These are phyloP conservation scores for Linaria vulgaris DNA, from an alignment of 257 asterid genomes.

Conservation along the genomic window DNA sequence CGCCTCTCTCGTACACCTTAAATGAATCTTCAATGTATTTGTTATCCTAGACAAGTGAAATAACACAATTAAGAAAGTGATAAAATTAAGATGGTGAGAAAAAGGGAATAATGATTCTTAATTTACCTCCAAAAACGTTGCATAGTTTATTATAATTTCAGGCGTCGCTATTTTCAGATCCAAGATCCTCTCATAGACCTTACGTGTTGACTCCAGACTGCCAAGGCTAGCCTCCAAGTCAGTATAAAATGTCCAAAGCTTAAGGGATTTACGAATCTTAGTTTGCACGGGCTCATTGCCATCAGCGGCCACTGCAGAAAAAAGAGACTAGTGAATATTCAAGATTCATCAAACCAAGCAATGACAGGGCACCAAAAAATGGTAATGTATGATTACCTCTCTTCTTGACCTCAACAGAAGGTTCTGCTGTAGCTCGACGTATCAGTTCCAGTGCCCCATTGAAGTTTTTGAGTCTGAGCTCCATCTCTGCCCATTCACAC, in stretches of 20 bases:
- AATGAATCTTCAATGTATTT: slow-evolving; percentile 94
- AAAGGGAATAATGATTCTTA: neutral
- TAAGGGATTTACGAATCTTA: slow-evolving; percentile 81
- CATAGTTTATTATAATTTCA: slow-evolving; percentile 85
- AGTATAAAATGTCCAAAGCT: slow-evolving; percentile 90
- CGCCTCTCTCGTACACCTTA: slow-evolving; percentile 95
- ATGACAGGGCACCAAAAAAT: neutral
- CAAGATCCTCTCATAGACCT: slow-evolving; percentile 82
- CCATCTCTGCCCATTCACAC: slow-evolving; percentile 99
- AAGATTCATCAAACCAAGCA: slow-evolving; percentile 17
- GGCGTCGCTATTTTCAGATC: slow-evolving; percentile 96
- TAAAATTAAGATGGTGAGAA: slow-evolving; percentile 13
- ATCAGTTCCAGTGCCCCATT: slow-evolving; percentile 84
- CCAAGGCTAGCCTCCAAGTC: slow-evolving; percentile 98
- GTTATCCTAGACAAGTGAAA: slow-evolving; percentile 61
- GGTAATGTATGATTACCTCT: slow-evolving; percentile 58
- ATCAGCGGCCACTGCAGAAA: slow-evolving; percentile 81
- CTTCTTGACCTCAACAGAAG: slow-evolving; percentile 90
- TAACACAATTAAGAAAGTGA: slow-evolving; percentile 7
- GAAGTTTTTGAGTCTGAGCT: slow-evolving; percentile 83
- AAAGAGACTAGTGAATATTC: slow-evolving; percentile 20
- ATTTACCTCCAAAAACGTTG: slow-evolving; percentile 86
- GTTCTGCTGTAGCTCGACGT: slow-evolving; percentile 98
- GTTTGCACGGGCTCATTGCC: slow-evolving; percentile 94
- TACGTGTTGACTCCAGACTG: slow-evolving; percentile 79